These are phyloP conservation scores for Malus fusca DNA, from an alignment of 306 rosid species.

Conservation along the genomic window DNA sequence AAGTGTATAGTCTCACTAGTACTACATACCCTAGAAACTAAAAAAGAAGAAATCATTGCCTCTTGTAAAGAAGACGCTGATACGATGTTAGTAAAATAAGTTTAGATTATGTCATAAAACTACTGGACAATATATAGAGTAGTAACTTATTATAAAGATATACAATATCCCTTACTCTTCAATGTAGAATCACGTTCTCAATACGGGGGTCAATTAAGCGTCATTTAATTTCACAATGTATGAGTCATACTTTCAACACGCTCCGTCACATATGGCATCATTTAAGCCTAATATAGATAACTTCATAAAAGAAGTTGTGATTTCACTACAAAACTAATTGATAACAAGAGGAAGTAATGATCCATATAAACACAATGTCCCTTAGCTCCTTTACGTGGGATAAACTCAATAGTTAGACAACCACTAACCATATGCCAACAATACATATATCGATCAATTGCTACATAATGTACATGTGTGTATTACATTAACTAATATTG, in stretches of 20 bases:
- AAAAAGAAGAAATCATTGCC: no score
- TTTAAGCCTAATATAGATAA: no score
- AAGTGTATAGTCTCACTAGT: not conserved
- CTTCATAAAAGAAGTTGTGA: not conserved
- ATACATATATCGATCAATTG: not conserved
- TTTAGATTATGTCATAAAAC: no score
- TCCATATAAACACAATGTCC: not conserved
- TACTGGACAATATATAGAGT: not conserved
- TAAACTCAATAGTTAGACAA: not conserved
- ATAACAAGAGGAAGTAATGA: no score
- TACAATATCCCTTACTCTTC: not conserved
- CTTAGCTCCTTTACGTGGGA: not conserved
- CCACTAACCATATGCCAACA: not conserved
- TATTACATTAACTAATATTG: not conserved
- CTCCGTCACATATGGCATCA: accelerated
- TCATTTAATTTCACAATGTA: no score
- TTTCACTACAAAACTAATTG: not conserved
- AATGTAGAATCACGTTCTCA: not conserved
- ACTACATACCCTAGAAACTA: not conserved
- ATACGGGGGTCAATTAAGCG: not conserved
- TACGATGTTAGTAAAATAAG: no score
- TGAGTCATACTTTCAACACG: not conserved
- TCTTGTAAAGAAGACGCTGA: no score
- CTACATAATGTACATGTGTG: not conserved
- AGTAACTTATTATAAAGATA: not conserved